Base-by-base conservation (phyloP, 2,329 filamentous ascomycete genomes). In the Epichloe gansuensis region DNA sequence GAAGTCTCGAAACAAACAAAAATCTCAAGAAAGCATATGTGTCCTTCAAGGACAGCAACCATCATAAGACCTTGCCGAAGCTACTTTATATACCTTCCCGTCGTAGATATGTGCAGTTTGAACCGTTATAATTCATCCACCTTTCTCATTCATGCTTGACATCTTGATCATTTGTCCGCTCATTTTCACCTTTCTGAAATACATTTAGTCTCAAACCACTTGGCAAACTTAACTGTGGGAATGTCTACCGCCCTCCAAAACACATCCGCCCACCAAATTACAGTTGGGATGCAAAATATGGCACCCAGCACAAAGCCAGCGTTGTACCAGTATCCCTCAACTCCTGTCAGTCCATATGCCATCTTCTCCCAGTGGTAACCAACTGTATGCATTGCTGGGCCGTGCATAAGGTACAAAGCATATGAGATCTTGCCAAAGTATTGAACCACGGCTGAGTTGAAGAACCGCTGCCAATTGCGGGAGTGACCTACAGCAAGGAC, bases 341-440 rank as follows among this genome's bases (percentile, higher is more conserved):
- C 65, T 5, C 76, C 77, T 0, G 72, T 77, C 39, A 74, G 41
- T 12, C 63, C 60, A 63, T 73, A 79, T 1, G 69, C 73, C 64
- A 71, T 69, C 36, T 68, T 69, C 59, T 79, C 70, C 53, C 73
- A 71, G 36, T 71, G 66, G 57, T 78, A 80, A 11, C 77, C 77
- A 17, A 75, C 58, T 2, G 72, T 71, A 57, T 79, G 76, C 59
- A 76, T 70, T 2, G 74, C 70, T 3, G 76, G 75, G 0, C 78
- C 77, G 60, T 83, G 80, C 68, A 81, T 75, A 13, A 83, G 71
- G 61, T 83, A 83, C 27, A 83, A 61, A 48, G 77, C 74, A 60
- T 79, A 83, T 50, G 76, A 81, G 57, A 82, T 75, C 60, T 74
- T 74, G 53, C 80, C 80, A 5, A 82, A 66, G 63, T 82, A 82